Evolutionary conservation across 306 rosid genomes (phyloP).

Genomic region (Vicia faba): DNA sequence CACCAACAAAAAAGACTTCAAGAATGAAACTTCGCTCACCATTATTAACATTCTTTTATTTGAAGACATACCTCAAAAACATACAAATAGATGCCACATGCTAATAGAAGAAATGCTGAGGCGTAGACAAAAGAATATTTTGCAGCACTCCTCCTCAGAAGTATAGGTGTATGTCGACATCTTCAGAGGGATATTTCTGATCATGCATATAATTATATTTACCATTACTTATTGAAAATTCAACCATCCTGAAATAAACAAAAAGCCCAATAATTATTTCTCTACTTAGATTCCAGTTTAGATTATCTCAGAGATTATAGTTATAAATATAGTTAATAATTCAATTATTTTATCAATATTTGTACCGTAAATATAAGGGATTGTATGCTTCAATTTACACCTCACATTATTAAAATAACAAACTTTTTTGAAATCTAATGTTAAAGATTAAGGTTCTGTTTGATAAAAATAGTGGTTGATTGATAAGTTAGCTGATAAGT

Average conservation of each 20-base stretch:
- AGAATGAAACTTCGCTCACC: no score
- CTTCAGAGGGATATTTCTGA: slow-evolving; percentile 55
- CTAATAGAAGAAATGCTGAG: slow-evolving; percentile 52
- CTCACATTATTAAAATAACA: neutral
- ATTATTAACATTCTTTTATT: no score
- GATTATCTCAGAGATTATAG: slow-evolving; percentile 1
- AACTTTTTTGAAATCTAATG: neutral
- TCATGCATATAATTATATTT: slow-evolving; percentile 65
- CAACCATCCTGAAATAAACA: slow-evolving; percentile 51
- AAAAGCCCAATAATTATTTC: slow-evolving; percentile 2
- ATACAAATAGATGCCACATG: slow-evolving; percentile 48
- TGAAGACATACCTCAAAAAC: slow-evolving; percentile 49
- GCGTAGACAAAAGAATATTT: slow-evolving; percentile 49
- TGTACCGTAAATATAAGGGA: neutral
- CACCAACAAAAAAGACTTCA: no score
- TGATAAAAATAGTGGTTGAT: no score
- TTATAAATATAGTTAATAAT: neutral
- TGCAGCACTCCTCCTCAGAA: slow-evolving; percentile 48
- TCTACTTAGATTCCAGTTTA: slow-evolving; percentile 33
- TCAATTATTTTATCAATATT: neutral
- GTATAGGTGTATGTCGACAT: slow-evolving; percentile 65
- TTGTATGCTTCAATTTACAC: slow-evolving; percentile 1
- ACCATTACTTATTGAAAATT: slow-evolving; percentile 51
- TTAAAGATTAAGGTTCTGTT: no score
- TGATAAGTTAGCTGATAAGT: no score